Evolutionary conservation across 371 early-diverging fungal genomes (phyloP), one percentile per base, ranked within the genome.

Genomic region (Mortierella sp.): DNA sequence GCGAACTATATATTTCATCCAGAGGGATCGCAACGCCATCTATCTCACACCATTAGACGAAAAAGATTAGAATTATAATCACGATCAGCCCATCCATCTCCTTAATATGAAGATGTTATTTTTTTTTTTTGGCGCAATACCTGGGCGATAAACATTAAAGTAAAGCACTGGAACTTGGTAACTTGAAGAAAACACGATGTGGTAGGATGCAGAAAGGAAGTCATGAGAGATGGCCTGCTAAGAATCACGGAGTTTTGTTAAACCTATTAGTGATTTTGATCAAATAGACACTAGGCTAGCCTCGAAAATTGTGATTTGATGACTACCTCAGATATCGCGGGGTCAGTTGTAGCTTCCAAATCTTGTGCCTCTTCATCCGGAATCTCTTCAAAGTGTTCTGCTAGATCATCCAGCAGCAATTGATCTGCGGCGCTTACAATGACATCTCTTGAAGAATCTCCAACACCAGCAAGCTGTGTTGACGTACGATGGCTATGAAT

Each of bases 91-190:
- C 5, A 51, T n/a, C 17, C 7, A 51, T 51, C 51, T n/a, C n/a
- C n/a, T n/a, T n/a, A n/a, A n/a, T n/a, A n/a, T n/a, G n/a, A n/a
- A n/a, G 28, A 4, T 3, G 19, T 23, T 9, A 26, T 10, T 6
- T 3, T 31, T 1, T 35, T 60, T 19, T 22, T 61, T 57, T 75
- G 13, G 40, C 13, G 23, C 28, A 28, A 28, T 53, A 87, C 90
- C 85, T 66, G 83, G 63, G 34, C 71, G 73, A 67, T 82, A 88
- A 1, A 87, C 87, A 63, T 83, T 86, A 37, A 94, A 86, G 70
- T 93, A 93, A 51, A 94, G 84, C 0, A 92, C 90, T 7, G 94
- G 94, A 7, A 91, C 91, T 58, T 88, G 88, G 70, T 92, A 94
- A 23, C 84, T 86, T 6, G 88, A 70, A 4, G 93, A 93, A 72